These are phyloP conservation scores for Rhizopus microsporus DNA, from an alignment of 371 early-diverging fungal species.

Conservation along the genomic window DNA sequence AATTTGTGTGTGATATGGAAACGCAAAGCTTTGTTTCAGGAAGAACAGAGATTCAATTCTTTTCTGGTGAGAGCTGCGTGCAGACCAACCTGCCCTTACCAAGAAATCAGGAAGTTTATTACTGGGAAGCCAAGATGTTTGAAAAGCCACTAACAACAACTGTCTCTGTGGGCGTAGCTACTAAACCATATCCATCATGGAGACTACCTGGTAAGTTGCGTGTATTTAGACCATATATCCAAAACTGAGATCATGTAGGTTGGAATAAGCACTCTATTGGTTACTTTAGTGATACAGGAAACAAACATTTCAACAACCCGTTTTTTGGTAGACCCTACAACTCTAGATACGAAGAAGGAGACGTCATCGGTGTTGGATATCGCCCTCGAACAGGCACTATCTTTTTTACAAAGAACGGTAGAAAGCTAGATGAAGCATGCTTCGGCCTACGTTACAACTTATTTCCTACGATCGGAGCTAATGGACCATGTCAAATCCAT, in stretches of 20 bases:
- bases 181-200: constrained; percentile 71
- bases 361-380: constrained; percentile 81
- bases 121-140: constrained; percentile 78
- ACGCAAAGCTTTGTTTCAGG: constrained; percentile 67
- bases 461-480: constrained; percentile 68
- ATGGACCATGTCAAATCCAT: constrained; percentile 64
- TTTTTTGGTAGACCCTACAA: constrained; percentile 66
- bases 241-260: constrained; percentile 30
- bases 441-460: constrained; percentile 56
- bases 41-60: constrained; percentile 76
- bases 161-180: constrained; percentile 67
- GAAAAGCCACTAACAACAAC: constrained; percentile 62
- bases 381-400: constrained; percentile 72
- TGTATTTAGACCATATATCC: not conserved
- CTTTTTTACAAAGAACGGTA: constrained; percentile 81
- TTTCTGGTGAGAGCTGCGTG: constrained; percentile 71
- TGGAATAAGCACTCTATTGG: constrained; percentile 77
- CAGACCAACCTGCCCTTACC: constrained; percentile 84
- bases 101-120: constrained; percentile 73
- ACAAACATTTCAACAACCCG: constrained; percentile 64
- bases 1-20: constrained; percentile 73
- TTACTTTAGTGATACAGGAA: constrained; percentile 69
- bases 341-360: constrained; percentile 65
- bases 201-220: constrained; percentile 61
- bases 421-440: constrained; percentile 59